Conservation (phyloP, 2,329 filamentous ascomycete species). For the Hypoxylon sp. region DNA sequence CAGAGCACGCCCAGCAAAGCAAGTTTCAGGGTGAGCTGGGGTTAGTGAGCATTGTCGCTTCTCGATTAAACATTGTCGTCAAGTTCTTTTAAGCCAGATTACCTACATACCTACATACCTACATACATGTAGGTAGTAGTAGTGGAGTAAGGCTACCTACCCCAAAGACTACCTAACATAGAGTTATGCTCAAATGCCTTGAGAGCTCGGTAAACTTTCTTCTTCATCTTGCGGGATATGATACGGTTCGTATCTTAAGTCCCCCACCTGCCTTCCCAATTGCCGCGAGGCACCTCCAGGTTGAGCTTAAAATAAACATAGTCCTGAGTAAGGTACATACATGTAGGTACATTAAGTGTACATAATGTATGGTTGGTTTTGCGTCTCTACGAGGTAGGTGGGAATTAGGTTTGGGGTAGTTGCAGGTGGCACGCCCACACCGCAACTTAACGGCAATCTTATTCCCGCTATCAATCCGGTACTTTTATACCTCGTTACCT, state of each 20-base stretch:
- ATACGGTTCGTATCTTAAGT: background rate
- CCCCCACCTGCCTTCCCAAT: background rate
- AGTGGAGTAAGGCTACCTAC: background rate
- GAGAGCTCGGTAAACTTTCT: background rate
- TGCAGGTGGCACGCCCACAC: background rate
- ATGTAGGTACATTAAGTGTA: too few species aligned
- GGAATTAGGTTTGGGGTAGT: background rate
- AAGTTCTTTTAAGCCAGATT: conserved; percentile 9
- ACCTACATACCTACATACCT: background rate
- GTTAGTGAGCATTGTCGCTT: too few species aligned
- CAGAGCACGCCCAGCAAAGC: background rate
- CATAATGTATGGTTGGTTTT: background rate
- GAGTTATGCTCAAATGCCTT: background rate
- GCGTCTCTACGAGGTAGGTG: background rate
- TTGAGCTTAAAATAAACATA: background rate
- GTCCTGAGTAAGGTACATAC: too few species aligned
- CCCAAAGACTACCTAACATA: background rate
- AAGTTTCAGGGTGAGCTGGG: conserved; percentile 2
- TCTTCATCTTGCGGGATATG: background rate
- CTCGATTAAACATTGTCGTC: too few species aligned
- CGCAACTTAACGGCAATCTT: conserved; percentile 10
- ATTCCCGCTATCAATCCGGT: conserved; percentile 8
- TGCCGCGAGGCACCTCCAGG: background rate
- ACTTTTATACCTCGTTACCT: background rate
- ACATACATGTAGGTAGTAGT: background rate